A percentile compares a stretch with the other conserved stretches of the same genome.
Evolutionary conservation across 352 stramenopile species (phyloP).

Genomic region (Phytophthora europaea): DNA sequence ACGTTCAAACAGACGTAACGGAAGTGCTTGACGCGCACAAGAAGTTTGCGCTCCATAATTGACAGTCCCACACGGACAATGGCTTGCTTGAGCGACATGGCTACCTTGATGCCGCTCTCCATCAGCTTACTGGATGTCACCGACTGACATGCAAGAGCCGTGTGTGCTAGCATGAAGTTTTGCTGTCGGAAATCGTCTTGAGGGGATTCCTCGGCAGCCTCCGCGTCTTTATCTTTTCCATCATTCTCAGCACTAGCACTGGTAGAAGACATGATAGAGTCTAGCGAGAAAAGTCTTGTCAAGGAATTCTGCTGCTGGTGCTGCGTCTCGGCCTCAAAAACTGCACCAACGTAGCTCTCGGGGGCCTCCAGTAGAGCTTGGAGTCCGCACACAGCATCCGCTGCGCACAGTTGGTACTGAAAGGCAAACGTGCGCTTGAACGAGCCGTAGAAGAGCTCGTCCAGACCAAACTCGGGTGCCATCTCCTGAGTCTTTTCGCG

Average conservation of each 20-base stretch:
- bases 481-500: constrained; percentile 94
- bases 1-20: constrained; percentile 96
- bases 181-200: constrained; percentile 78
- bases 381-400: constrained; percentile 96
- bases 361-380: constrained; percentile 95
- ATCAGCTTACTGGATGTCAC: constrained; percentile 85
- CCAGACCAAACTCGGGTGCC: constrained; percentile 94
- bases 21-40: constrained; percentile 97
- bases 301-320: constrained; percentile 57
- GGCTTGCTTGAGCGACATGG: constrained; percentile 95
- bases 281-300: constrained; percentile 49
- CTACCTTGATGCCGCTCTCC: constrained; percentile 94
- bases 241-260: constrained; percentile 12
- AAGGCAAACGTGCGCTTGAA: constrained; percentile 97
- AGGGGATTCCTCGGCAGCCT: constrained; percentile 30
- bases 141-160: constrained; percentile 73
- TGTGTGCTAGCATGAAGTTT: constrained; percentile 85
- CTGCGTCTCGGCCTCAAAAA: constrained; percentile 77
- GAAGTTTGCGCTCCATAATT: constrained; percentile 96
- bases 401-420: constrained; percentile 95
- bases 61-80: constrained; percentile 95
- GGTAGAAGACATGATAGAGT: constrained; percentile 31
- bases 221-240: constrained; percentile 37
- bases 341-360: constrained; percentile 68
- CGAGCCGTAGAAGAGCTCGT: constrained; percentile 97